A percentile compares a stretch with the other conserved stretches of the same genome.
phyloP scores from a whole-genome alignment of 208 protist genomes.

The Lotmaria passim region DNA sequence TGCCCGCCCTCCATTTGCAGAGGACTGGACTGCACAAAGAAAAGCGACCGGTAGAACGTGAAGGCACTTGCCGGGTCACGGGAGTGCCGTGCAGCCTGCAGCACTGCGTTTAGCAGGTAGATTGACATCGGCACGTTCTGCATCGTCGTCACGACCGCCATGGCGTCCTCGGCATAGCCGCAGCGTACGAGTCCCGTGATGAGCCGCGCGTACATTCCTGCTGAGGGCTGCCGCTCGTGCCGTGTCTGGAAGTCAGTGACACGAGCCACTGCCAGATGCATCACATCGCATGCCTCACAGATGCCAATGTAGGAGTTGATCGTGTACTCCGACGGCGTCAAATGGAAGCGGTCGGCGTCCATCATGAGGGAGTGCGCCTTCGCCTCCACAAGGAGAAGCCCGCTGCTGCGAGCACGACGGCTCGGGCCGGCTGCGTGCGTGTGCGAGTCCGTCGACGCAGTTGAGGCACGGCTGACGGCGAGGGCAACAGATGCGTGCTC shows the following conservation, averaged over 20 bases:
- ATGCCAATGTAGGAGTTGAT: slow-evolving; percentile 73
- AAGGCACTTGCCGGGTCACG: slow-evolving; percentile 70
- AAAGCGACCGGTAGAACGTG: slow-evolving; percentile 61
- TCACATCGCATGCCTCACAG: slow-evolving; percentile 60
- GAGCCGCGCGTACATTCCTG: slow-evolving; percentile 65
- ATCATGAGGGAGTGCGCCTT: slow-evolving; percentile 82
- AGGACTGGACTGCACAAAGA: slow-evolving; percentile 25
- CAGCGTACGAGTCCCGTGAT: slow-evolving; percentile 69
- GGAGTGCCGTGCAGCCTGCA: slow-evolving; percentile 65
- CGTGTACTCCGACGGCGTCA: slow-evolving; percentile 77
- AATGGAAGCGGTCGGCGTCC: slow-evolving; percentile 76
- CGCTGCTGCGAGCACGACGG: slow-evolving; percentile 13
- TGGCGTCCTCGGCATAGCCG: slow-evolving; percentile 60
- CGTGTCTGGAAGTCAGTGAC: slow-evolving; percentile 75
- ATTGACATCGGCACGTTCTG: slow-evolving; percentile 59
- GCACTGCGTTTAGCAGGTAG: slow-evolving; percentile 70
- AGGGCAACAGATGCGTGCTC: slow-evolving; percentile 40
- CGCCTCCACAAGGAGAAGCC: slow-evolving; percentile 56
- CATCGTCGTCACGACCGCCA: slow-evolving; percentile 66
- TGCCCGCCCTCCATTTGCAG: slow-evolving; percentile 14
- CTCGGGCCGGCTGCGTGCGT: not conserved
- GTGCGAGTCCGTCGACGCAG: not conserved
- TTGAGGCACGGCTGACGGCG: slow-evolving; percentile 11
- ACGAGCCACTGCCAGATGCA: slow-evolving; percentile 81
- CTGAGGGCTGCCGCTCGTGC: slow-evolving; percentile 65